Conservation (phyloP, 805 yeast genomes). For the Candida sithepensis region DNA sequence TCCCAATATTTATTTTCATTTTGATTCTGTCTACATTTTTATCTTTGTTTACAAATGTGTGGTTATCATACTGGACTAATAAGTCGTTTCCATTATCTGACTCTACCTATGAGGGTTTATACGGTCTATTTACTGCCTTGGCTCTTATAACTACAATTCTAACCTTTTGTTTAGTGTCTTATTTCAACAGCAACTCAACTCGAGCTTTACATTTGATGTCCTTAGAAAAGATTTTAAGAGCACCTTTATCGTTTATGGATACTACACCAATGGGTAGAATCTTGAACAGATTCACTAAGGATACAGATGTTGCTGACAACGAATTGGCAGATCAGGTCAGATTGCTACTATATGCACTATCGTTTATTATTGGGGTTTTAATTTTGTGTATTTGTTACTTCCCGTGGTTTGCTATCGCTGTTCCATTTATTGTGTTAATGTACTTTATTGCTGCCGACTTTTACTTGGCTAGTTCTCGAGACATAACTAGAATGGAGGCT, state of each 20-base stretch:
- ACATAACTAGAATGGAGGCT: constrained; percentile 46
- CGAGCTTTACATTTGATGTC: constrained; percentile 58
- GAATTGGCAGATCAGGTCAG: constrained; percentile 70
- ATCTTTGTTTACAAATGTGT: constrained; percentile 57
- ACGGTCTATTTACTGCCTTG: constrained; percentile 53
- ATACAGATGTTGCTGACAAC: constrained; percentile 78
- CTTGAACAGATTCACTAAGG: constrained; percentile 81
- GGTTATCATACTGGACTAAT: constrained; percentile 80
- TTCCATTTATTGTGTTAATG: constrained; percentile 45
- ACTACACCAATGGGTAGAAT: constrained; percentile 85
- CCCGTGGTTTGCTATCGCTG: constrained; percentile 52
- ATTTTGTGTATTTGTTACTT: constrained; percentile 44
- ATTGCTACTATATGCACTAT: constrained; percentile 48
- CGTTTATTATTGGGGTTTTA: constrained; percentile 30
- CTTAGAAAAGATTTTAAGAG: constrained; percentile 54
- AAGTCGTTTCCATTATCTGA: constrained; percentile 42
- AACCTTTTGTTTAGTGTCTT: constrained; percentile 45
- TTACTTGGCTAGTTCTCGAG: constrained; percentile 46
- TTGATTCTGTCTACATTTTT: constrained; percentile 41
- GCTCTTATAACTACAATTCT: constrained; percentile 40
- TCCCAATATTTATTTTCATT: constrained; percentile 13
- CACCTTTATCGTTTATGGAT: constrained; percentile 82
- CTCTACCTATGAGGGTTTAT: constrained; percentile 68
- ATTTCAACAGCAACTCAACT: constrained; percentile 51
- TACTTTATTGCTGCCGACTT: constrained; percentile 38